These are phyloP conservation scores for Paraphoma chrysanthemicola DNA, from an alignment of 2,329 filamentous ascomycete genomes.

Conservation along the genomic window DNA sequence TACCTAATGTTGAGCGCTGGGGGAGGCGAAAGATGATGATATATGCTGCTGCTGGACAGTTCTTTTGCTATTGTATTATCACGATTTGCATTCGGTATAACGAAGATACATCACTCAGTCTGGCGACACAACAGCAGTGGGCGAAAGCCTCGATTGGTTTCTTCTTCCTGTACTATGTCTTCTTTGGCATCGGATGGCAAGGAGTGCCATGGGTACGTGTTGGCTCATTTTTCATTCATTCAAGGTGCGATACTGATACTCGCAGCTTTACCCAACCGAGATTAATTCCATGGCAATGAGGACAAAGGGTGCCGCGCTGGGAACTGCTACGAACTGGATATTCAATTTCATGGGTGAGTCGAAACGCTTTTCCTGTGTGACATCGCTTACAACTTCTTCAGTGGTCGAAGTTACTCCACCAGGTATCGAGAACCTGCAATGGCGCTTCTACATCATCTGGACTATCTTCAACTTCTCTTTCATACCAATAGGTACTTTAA, in stretches of 20 bases:
- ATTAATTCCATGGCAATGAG: constrained; percentile 59
- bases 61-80: constrained; percentile 60
- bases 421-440: constrained; percentile 50
- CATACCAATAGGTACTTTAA: constrained; percentile 46
- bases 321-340: constrained; percentile 61
- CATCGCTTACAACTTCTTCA: not conserved
- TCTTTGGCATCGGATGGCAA: constrained; percentile 60
- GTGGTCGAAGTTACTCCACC: constrained; percentile 51
- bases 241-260: not conserved
- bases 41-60: constrained; percentile 61
- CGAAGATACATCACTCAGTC: constrained; percentile 30
- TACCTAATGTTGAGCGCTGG: constrained; percentile 58
- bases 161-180: constrained; percentile 63
- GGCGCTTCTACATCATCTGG: constrained; percentile 57
- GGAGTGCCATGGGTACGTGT: constrained; percentile 51
- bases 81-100: constrained; percentile 57
- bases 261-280: constrained; percentile 53
- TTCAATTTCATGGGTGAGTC: constrained; percentile 49
- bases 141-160: constrained; percentile 56
- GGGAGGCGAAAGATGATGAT: constrained; percentile 67
- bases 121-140: constrained; percentile 21
- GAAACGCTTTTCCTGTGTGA: not conserved
- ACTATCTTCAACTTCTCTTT: constrained; percentile 56
- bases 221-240: not conserved
- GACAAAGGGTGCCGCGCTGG: constrained; percentile 57